phyloP scores from a whole-genome alignment of 306 rosid species.

The Psophocarpus tetragonolobus region DNA sequence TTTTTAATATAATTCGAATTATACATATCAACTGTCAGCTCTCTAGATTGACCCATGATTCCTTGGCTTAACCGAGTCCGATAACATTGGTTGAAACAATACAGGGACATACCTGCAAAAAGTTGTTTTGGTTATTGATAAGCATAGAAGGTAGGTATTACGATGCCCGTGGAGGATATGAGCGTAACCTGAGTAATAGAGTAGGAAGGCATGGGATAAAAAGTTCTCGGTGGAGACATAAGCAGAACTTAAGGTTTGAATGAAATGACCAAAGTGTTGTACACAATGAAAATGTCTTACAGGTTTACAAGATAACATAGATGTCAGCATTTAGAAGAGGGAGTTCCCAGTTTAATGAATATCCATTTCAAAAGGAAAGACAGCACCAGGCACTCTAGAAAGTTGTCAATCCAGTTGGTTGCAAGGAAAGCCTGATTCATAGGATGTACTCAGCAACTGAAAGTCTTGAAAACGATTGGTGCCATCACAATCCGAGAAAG shows the following conservation, averaged over 20 bases:
- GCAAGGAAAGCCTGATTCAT: slow-evolving; percentile 51
- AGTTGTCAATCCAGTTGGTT: slow-evolving; percentile 44
- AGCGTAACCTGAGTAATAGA: neutral
- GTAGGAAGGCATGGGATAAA: neutral
- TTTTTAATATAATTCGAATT: too few species aligned
- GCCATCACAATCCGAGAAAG: slow-evolving; percentile 35
- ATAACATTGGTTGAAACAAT: too few species aligned
- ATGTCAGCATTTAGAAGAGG: neutral
- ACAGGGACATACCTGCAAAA: too few species aligned
- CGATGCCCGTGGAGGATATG: neutral
- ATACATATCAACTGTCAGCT: too few species aligned
- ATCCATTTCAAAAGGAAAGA: neutral
- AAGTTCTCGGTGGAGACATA: neutral
- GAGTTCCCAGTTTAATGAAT: neutral
- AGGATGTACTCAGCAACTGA: slow-evolving; percentile 50
- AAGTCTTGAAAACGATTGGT: slow-evolving; percentile 56
- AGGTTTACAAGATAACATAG: neutral
- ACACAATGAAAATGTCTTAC: neutral
- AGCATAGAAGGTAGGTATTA: neutral
- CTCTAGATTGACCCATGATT: too few species aligned
- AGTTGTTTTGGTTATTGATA: too few species aligned
- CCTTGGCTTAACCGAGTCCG: too few species aligned
- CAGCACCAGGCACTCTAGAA: neutral
- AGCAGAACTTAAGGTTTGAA: neutral
- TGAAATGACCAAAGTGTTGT: neutral